Percentiles rank a stretch among this genome's conserved stretches.
phyloP scores from a whole-genome alignment of 1,139 yeast genomes.

The Groenewaldozyma sp. region DNA sequence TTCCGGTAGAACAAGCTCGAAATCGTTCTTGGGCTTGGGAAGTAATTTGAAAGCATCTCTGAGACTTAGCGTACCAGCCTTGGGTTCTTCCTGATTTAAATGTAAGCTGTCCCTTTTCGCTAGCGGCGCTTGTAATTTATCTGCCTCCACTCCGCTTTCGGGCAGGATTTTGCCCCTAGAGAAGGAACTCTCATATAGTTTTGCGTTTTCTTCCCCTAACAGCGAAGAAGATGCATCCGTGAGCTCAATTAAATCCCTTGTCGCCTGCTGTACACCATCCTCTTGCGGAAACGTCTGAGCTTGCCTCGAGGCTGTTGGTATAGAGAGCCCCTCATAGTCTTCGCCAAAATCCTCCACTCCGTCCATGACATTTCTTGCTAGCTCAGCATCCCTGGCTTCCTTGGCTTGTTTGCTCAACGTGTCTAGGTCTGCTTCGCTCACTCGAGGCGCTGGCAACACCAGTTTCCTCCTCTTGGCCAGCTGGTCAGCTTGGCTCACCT shows the following conservation, averaged over 20 bases:
- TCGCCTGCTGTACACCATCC: conserved; percentile 22
- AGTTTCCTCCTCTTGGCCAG: conserved; percentile 45
- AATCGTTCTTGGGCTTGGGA: conserved; percentile 52
- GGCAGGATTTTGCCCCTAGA: conserved; percentile 2
- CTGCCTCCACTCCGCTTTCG: not conserved
- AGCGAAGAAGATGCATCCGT: conserved; percentile 25
- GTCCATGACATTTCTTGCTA: conserved; percentile 9
- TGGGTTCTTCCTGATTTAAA: conserved; percentile 6
- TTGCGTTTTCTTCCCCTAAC: conserved; percentile 23
- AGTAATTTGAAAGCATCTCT: conserved; percentile 32
- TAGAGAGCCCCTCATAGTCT: conserved; percentile 15
- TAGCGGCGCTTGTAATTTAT: not conserved
- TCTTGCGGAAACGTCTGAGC: conserved; percentile 12
- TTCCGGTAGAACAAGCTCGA: conserved; percentile 38
- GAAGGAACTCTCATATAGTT: conserved; percentile 14
- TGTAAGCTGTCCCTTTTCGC: not conserved
- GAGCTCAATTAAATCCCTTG: conserved; percentile 23
- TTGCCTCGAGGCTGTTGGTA: not conserved
- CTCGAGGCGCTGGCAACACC: conserved; percentile 45
- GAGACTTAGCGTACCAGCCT: conserved; percentile 17
- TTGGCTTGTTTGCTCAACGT: conserved; percentile 26
- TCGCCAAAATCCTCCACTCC: conserved; percentile 15
- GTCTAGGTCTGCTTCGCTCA: conserved; percentile 30
- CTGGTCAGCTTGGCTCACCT: conserved; percentile 32
- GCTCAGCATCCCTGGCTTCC: conserved; percentile 10